These are phyloP conservation scores for Blastomyces parvus DNA, from an alignment of 2,329 filamentous ascomycete genomes.

Conservation along the genomic window DNA sequence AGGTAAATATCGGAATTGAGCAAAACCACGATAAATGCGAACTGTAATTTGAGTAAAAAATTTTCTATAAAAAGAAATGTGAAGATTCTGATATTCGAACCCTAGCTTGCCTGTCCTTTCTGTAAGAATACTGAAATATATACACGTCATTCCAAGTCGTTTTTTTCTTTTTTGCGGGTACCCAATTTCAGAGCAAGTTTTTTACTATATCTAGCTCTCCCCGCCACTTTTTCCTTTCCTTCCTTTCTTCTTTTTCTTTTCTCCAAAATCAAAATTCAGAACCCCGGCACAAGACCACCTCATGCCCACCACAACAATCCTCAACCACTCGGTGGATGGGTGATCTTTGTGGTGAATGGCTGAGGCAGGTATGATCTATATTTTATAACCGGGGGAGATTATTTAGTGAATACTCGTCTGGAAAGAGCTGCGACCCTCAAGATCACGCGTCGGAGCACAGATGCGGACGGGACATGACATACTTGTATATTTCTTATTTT, in stretches of 20 bases:
- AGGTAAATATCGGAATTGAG: not conserved
- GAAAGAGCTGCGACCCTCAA: conserved; percentile 56
- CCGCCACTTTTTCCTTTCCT: not conserved
- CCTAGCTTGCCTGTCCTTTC: not conserved
- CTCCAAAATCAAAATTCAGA: not conserved
- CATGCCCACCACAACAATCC: not conserved
- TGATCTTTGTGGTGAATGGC: not conserved
- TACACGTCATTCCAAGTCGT: not conserved
- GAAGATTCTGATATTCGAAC: not conserved
- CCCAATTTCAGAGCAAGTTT: not conserved
- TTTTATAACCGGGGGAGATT: conserved; percentile 27
- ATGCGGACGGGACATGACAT: conserved; percentile 53
- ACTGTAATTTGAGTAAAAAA: not conserved
- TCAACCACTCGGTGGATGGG: not conserved
- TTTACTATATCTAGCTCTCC: not conserved
- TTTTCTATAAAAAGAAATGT: not conserved
- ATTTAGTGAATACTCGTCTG: conserved; percentile 38
- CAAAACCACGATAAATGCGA: not conserved
- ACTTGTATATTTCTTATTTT: not conserved
- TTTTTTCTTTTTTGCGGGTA: not conserved
- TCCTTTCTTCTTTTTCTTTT: not conserved
- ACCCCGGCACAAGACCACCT: not conserved
- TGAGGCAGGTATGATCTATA: not conserved
- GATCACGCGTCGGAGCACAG: conserved; percentile 54
- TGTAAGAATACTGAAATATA: not conserved